Base-by-base conservation (phyloP, 2,329 filamentous ascomycete species). In the Neodidymelliopsis sp. region DNA sequence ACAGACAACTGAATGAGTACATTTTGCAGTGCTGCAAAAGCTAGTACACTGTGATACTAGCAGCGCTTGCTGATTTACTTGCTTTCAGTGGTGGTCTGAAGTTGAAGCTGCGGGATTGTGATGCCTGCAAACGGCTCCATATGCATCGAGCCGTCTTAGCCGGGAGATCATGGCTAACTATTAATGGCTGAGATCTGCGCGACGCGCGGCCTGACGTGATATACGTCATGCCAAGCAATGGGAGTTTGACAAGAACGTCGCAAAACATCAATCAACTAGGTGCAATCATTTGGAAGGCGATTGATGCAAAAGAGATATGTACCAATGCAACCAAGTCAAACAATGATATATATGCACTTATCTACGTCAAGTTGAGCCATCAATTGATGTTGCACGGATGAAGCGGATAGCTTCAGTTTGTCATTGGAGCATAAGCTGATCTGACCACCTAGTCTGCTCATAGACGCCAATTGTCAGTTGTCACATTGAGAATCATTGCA, bases 121-220 rank as follows among this genome's bases (percentile, higher is more conserved):
- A 49, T 49, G 46, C 47, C 35, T 50, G 40, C 40, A 35, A 44
- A 44, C 39, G 34, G 47, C 11, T 44, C 38, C 33, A 20, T 19
- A 11, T 43, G 46, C 39, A 29, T 24, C 28, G 28, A 39, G 40
- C 47, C 39, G 39, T 44, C 25, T 40, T 35, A 44, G 18, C 47
- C 47, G 47, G 29, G 5, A 18, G 47, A 50, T 39, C 35, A 10
- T 4, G 22, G 19, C 40, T 39, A 44, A 30, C 47, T 15, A 8
- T 8, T 3, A 0, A 2, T 35, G 30, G 47, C 24, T 18, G 36
- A 45, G 47, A 50, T 45, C 20, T 22, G n/a, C 29, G 25, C 13
- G 47, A 50, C 47, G 47, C 47, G 47, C 47, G 47, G 35, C 47
- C 29, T 40, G 40, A 29, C 16, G 22, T 39, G 15, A 49, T 29